phyloP scores from a whole-genome alignment of 805 yeast genomes.

The Debaryomyces hansenii region DNA sequence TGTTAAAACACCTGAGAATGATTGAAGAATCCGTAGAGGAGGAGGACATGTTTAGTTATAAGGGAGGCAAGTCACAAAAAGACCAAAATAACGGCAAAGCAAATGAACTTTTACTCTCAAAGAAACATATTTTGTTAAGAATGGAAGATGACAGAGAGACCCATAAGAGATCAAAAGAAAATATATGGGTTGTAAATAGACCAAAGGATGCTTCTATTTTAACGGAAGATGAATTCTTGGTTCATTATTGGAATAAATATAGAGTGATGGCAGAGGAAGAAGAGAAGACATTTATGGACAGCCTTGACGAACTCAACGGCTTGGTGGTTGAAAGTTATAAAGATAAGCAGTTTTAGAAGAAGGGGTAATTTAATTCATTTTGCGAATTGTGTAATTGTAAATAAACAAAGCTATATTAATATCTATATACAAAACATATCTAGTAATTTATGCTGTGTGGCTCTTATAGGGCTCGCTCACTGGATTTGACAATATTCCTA shows the following conservation, averaged over 20 bases:
- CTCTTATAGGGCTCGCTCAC: neutral
- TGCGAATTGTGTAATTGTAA: neutral
- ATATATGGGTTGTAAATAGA: slow-evolving; percentile 68
- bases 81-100: slow-evolving; percentile 12
- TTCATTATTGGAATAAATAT: slow-evolving; percentile 50
- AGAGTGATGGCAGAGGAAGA: slow-evolving; percentile 51
- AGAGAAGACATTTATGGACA: slow-evolving; percentile 36
- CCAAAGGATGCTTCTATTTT: slow-evolving; percentile 33
- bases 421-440: neutral
- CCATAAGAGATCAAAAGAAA: slow-evolving; percentile 81
- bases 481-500: slow-evolving; percentile 45
- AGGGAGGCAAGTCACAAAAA: slow-evolving; percentile 13
- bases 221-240: slow-evolving; percentile 37
- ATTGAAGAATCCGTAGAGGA: slow-evolving; percentile 25
- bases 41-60: slow-evolving; percentile 25
- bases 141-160: slow-evolving; percentile 95
- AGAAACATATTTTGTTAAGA: slow-evolving; percentile 63
- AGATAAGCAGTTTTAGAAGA: slow-evolving; percentile 34
- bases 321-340: slow-evolving; percentile 56
- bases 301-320: slow-evolving; percentile 54
- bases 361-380: neutral
- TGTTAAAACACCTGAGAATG: slow-evolving; percentile 31
- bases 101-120: slow-evolving; percentile 24
- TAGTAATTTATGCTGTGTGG: neutral
- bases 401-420: neutral